Evolutionary conservation across 441 rosid species (phyloP).

Genomic region (Bruguiera hainesii): DNA sequence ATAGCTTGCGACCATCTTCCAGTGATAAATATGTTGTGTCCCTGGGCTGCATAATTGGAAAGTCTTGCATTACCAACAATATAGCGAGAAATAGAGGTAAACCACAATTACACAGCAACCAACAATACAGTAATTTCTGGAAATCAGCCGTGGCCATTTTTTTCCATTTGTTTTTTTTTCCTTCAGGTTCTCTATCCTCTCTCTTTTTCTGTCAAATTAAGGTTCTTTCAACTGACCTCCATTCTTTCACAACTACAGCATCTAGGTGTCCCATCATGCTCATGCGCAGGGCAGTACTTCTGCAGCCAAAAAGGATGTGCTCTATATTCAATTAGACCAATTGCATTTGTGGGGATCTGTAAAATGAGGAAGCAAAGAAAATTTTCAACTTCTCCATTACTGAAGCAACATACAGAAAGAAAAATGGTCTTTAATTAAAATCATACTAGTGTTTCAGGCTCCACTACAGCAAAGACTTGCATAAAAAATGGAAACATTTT

Average conservation of each 20-base stretch:
- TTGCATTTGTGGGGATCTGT: conserved; percentile 80
- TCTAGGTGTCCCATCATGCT: conserved; percentile 83
- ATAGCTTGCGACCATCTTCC: conserved; percentile 88
- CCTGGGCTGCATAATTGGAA: conserved; percentile 50
- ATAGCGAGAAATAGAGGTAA: background rate
- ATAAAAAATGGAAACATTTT: too few species aligned
- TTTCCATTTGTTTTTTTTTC: background rate
- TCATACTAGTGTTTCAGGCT: too few species aligned
- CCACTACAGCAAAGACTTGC: too few species aligned
- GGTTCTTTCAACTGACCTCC: conserved; percentile 61
- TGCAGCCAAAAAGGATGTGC: conserved; percentile 94
- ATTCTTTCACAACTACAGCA: conserved; percentile 98
- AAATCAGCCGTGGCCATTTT: background rate
- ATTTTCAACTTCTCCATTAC: conserved; percentile 2
- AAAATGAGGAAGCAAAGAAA: conserved; percentile 11
- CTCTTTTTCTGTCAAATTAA: background rate
- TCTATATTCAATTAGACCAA: conserved; percentile 81
- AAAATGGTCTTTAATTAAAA: background rate
- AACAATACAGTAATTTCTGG: background rate
- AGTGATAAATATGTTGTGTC: conserved; percentile 69
- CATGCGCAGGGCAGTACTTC: conserved; percentile 92
- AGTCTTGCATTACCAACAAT: conserved; percentile 10
- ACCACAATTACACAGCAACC: background rate
- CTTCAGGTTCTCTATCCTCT: background rate
- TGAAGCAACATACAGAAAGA: background rate